Evolutionary conservation across 352 stramenopile species (phyloP).

Genomic region (Phytophthora uliginosa): DNA sequence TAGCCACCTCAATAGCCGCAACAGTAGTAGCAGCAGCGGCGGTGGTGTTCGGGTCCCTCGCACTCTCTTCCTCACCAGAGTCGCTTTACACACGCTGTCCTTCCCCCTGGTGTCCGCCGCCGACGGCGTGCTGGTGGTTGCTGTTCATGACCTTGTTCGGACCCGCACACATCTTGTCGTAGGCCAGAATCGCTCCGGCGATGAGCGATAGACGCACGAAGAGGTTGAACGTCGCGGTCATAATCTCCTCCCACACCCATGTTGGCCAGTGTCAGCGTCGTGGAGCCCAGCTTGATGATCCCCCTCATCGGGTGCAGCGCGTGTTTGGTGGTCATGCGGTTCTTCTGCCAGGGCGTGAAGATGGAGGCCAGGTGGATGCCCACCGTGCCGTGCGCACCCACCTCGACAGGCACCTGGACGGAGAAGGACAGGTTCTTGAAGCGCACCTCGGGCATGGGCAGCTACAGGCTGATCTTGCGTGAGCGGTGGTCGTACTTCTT

Average conservation of each 20-base stretch:
- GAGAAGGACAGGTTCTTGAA: conserved; percentile 85
- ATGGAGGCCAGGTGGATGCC: conserved; percentile 56
- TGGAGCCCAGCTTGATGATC: conserved; percentile 56
- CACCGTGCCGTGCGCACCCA: conserved; percentile 54
- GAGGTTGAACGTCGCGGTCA: conserved; percentile 78
- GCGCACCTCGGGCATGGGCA: conserved; percentile 59
- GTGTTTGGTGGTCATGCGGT: conserved; percentile 45
- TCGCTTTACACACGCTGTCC: conserved; percentile 37
- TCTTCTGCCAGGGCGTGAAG: conserved; percentile 61
- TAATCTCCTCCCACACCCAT: conserved; percentile 46
- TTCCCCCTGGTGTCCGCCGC: conserved; percentile 36
- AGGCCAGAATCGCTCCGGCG: conserved; percentile 68
- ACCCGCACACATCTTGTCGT: conserved; percentile 80
- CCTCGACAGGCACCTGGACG: conserved; percentile 58
- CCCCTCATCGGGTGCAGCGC: conserved; percentile 75
- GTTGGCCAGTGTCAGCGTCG: conserved; percentile 50
- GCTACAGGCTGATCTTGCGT: conserved; percentile 63
- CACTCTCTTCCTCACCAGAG: conserved; percentile 42
- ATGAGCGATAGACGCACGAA: conserved; percentile 73
- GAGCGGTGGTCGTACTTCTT: conserved; percentile 85
- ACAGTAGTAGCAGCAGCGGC: not conserved
- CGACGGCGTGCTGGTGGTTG: conserved; percentile 59
- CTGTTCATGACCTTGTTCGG: conserved; percentile 88
- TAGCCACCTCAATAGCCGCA: conserved; percentile 23
- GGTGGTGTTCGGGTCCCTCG: conserved; percentile 2